phyloP scores from a whole-genome alignment of 2,329 filamentous ascomycete genomes.

The Zymoseptoria tritici region DNA sequence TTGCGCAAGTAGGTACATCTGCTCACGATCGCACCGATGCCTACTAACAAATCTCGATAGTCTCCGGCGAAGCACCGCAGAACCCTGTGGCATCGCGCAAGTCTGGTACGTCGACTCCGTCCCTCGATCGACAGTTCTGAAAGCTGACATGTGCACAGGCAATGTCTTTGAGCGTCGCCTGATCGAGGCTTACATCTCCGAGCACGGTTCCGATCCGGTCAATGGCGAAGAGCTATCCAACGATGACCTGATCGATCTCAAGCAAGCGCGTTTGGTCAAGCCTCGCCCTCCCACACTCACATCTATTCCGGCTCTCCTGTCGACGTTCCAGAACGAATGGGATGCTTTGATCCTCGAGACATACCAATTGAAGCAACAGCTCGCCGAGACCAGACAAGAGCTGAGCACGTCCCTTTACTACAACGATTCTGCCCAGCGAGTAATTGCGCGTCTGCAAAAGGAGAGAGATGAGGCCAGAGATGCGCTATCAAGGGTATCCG shows the following conservation, averaged over 20 bases:
- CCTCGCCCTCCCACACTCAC: constrained; percentile 89
- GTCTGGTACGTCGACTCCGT: constrained; percentile 68
- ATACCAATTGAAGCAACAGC: constrained; percentile 81
- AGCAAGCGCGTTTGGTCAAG: constrained; percentile 73
- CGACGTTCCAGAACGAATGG: constrained; percentile 97
- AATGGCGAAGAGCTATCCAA: constrained; percentile 74
- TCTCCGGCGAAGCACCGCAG: constrained; percentile 94
- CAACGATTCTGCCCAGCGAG: constrained; percentile 91
- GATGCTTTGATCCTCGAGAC: constrained; percentile 87
- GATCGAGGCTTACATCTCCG: constrained; percentile 88
- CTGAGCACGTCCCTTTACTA: constrained; percentile 91
- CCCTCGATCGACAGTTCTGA: constrained; percentile 11
- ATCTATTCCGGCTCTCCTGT: constrained; percentile 88
- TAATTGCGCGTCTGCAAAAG: constrained; percentile 82
- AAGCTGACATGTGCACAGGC: constrained; percentile 46
- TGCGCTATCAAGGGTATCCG: constrained; percentile 76
- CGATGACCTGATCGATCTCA: constrained; percentile 83
- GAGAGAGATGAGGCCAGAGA: constrained; percentile 90
- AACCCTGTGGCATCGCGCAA: constrained; percentile 92
- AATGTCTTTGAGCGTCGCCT: constrained; percentile 91
- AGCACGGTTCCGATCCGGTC: constrained; percentile 87
- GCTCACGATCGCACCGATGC: neutral
- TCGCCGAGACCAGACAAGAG: constrained; percentile 86
- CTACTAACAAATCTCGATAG: constrained; percentile 41
- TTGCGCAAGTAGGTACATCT: constrained; percentile 32